Conservation (phyloP, 169 alveolate genomes). For the Neospora caninum region DNA sequence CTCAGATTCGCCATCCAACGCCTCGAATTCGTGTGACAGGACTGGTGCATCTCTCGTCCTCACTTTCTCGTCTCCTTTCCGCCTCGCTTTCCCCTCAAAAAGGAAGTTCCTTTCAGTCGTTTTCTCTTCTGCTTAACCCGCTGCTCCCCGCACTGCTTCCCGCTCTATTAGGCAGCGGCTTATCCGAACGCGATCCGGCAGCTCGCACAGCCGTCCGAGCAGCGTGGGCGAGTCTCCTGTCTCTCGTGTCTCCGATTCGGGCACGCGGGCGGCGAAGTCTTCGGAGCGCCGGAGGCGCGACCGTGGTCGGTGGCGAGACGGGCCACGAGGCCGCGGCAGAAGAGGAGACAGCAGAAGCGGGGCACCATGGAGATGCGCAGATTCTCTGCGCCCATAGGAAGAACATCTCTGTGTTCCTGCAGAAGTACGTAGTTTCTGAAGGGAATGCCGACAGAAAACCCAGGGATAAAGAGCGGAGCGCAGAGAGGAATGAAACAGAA, state of each 20-base stretch:
- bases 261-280: background rate
- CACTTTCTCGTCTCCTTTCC: background rate
- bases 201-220: slow-evolving; percentile 17
- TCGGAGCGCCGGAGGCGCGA: background rate
- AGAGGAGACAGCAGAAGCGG: background rate
- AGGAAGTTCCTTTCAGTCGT: background rate
- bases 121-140: background rate
- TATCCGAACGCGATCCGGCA: background rate
- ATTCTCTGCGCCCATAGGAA: background rate
- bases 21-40: slow-evolving; percentile 10
- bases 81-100: background rate
- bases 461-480: background rate
- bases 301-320: background rate
- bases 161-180: slow-evolving; percentile 19
- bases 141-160: slow-evolving; percentile 13
- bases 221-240: slow-evolving; percentile 17
- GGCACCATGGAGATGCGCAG: background rate
- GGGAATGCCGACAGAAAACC: background rate
- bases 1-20: slow-evolving; percentile 34
- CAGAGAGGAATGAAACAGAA: background rate
- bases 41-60: slow-evolving; percentile 22
- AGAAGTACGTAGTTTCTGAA: background rate
- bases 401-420: background rate
- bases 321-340: background rate
- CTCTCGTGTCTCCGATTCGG: background rate